These are phyloP conservation scores for Ceratocystis variospora DNA, from an alignment of 2,329 filamentous ascomycete genomes.

Conservation along the genomic window DNA sequence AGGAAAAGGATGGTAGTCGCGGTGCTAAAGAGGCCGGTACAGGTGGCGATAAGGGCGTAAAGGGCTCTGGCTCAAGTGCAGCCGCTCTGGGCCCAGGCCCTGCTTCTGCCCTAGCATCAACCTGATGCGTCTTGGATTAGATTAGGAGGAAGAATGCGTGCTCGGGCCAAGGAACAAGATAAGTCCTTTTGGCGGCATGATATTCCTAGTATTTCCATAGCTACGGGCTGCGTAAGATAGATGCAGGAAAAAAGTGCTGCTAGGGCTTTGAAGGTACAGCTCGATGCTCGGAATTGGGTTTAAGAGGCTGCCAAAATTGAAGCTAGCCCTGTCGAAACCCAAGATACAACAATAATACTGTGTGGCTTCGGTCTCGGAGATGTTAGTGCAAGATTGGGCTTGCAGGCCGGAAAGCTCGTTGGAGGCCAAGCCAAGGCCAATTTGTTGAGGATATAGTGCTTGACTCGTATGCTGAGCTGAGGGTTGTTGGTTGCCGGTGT, in stretches of 20 bases:
- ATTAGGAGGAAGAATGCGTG: neutral
- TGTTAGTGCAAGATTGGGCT: too few species aligned
- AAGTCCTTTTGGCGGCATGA: neutral
- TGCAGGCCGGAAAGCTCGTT: too few species aligned
- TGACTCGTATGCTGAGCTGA: too few species aligned
- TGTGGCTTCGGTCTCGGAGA: neutral
- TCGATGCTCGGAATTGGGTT: neutral
- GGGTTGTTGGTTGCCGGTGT: too few species aligned
- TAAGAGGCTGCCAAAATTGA: neutral
- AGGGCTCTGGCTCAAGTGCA: neutral
- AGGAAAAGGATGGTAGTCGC: neutral
- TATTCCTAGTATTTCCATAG: neutral
- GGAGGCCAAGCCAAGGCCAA: too few species aligned
- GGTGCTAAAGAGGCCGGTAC: conserved; percentile 20
- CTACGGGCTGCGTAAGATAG: too few species aligned
- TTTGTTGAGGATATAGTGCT: too few species aligned
- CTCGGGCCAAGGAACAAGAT: neutral
- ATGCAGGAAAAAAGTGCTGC: neutral
- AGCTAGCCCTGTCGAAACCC: neutral
- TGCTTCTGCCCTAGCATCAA: neutral
- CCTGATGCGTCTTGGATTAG: neutral
- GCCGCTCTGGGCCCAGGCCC: neutral
- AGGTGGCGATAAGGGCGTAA: conserved; percentile 20
- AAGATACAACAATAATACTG: neutral
- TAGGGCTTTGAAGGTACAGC: neutral